Evolutionary conservation across 441 rosid genomes (phyloP).

Genomic region (Heliophila coronopifolia): DNA sequence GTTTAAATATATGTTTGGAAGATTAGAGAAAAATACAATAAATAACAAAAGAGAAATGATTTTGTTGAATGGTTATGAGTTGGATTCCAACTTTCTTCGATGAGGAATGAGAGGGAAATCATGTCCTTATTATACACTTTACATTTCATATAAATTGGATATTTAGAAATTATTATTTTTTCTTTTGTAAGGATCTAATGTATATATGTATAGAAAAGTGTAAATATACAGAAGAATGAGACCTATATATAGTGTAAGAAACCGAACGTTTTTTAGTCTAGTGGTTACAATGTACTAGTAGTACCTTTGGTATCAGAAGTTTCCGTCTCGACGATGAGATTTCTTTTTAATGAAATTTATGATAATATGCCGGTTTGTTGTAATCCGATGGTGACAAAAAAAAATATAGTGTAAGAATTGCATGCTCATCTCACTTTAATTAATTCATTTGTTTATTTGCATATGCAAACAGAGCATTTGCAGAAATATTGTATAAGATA

Average conservation of each 20-base stretch:
- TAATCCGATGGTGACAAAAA: too few relatives aligned
- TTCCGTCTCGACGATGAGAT: too few relatives aligned
- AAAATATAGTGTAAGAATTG: conserved; percentile 3
- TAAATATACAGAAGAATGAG: not conserved
- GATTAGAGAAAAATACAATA: not conserved
- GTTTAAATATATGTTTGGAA: not conserved
- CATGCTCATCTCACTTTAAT: conserved; percentile 3
- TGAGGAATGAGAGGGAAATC: conserved; percentile 51
- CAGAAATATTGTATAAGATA: too few relatives aligned
- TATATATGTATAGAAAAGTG: conserved; percentile 8
- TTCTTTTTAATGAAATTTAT: too few relatives aligned
- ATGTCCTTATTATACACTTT: conserved; percentile 19
- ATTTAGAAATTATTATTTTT: not conserved
- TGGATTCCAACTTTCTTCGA: conserved; percentile 50
- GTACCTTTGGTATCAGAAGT: too few relatives aligned
- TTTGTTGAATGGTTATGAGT: conserved; percentile 46
- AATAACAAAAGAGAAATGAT: conserved; percentile 10
- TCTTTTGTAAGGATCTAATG: not conserved
- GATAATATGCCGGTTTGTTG: too few relatives aligned
- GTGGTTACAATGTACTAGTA: too few relatives aligned
- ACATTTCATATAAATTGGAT: conserved; percentile 16
- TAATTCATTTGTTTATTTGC: not conserved
- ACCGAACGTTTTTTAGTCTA: too few relatives aligned
- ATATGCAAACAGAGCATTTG: not conserved
- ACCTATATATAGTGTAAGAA: too few relatives aligned